Percentiles rank a stretch among this genome's conserved stretches.
Evolutionary conservation across 2,329 filamentous ascomycete species (phyloP).

Genomic region (Epichloe glyceriae): DNA sequence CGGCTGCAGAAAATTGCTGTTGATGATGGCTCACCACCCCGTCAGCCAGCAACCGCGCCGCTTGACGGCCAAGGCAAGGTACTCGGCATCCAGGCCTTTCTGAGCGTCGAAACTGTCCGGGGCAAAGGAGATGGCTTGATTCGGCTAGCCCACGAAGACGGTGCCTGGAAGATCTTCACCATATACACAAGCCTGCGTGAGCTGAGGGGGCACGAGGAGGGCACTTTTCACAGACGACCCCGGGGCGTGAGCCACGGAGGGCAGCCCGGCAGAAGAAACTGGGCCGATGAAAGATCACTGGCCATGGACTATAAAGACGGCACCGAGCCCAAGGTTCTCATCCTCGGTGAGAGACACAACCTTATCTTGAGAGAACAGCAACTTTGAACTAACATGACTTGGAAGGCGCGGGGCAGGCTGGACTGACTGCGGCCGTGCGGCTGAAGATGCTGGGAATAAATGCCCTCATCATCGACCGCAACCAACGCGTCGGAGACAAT

Average conservation of each 20-base stretch:
- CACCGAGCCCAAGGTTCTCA: slow-evolving; percentile 42
- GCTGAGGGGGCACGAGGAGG: slow-evolving; percentile 41
- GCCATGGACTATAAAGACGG: slow-evolving; percentile 34
- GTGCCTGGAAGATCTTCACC: slow-evolving; percentile 48
- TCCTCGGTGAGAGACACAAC: slow-evolving; percentile 40
- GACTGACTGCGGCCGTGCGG: slow-evolving; percentile 43
- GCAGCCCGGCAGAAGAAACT: slow-evolving; percentile 41
- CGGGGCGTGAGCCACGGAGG: slow-evolving; percentile 44
- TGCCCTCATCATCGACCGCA: slow-evolving; percentile 44
- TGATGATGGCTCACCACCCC: slow-evolving; percentile 30
- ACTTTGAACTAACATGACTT: not conserved
- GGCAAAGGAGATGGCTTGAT: slow-evolving; percentile 45
- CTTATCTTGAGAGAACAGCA: no score
- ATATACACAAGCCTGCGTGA: slow-evolving; percentile 46
- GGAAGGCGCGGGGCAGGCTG: slow-evolving; percentile 45
- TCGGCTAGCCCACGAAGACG: slow-evolving; percentile 31
- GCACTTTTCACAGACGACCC: slow-evolving; percentile 31
- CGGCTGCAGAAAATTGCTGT: slow-evolving; percentile 30
- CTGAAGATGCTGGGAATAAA: slow-evolving; percentile 45
- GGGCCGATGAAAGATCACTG: slow-evolving; percentile 38
- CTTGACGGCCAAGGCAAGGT: slow-evolving; percentile 38
- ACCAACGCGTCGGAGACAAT: slow-evolving; percentile 47
- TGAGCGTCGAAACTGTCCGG: slow-evolving; percentile 37
- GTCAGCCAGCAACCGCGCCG: slow-evolving; percentile 27
- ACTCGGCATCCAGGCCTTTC: slow-evolving; percentile 42